Evolutionary conservation across 2,329 filamentous ascomycete species (phyloP), one percentile per base, ranked within the genome.

Genomic region (Ophiostoma sp.): DNA sequence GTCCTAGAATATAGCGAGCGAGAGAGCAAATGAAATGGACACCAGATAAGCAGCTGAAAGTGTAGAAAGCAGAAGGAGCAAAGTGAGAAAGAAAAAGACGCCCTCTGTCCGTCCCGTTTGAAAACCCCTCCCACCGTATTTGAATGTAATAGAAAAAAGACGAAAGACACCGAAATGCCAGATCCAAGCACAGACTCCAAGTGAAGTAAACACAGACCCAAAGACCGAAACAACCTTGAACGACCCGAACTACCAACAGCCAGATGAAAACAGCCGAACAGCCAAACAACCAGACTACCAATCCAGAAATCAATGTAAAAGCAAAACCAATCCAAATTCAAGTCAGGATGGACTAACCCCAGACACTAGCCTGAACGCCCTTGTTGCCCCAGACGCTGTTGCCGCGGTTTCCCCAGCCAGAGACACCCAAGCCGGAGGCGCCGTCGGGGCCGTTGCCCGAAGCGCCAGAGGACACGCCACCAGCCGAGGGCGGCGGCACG

Each of bases 331-430:
- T 18, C 18, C 5, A n/a, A 55, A n/a, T 2, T 27, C 6, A 55
- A 8, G 49, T n/a, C 49, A 18, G 9, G 18, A 27, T n/a, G 2
- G 36, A 27, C 42, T 88, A 97, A 74, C 93, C 93, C 93, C 93
- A 98, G 73, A 97, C 94, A 72, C 92, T 96, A 72, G 93, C 93
- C 77, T 96, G 92, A 71, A 93, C 90, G 72, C 93, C 91, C 71
- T 92, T 90, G 75, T 88, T 89, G 70, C 92, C 91, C 93, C 93
- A 97, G 63, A 94, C 91, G 52, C 68, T 71, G 38, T 88, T 89
- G 72, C 88, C 89, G 73, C 90, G 89, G 76, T 87, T 89, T 68
- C 90, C 88, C 93, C 93, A 97, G 70, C 88, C 86, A 18, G 89
- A 72, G 9, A 78, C 70, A 6, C 75, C 75, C 11, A 75, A n/a